Conservation (phyloP, 2,329 filamentous ascomycete species). For the Byssothecium circinans region DNA sequence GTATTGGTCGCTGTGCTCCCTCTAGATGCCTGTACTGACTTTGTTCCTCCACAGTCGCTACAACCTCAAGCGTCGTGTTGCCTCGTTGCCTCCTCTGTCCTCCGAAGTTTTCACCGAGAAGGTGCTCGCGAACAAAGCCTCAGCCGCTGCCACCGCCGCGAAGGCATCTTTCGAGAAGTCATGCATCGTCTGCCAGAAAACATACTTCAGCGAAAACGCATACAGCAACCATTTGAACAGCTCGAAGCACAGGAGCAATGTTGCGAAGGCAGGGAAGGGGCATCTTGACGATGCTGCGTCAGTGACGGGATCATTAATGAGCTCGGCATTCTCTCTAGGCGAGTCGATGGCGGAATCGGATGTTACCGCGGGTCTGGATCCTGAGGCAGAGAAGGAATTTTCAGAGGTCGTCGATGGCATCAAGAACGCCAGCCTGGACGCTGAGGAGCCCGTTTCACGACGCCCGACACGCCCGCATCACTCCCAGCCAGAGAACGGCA, state of each 20-base stretch:
- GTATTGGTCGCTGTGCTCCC: no score
- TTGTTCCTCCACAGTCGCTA: slow-evolving; percentile 66
- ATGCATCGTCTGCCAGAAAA: slow-evolving; percentile 83
- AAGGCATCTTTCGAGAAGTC: slow-evolving; percentile 85
- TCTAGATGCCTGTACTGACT: slow-evolving; percentile 5
- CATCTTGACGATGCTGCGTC: slow-evolving; percentile 67
- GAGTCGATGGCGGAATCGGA: slow-evolving; percentile 66
- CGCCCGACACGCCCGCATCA: slow-evolving; percentile 48
- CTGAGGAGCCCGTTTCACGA: slow-evolving; percentile 47
- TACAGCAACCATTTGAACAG: slow-evolving; percentile 90
- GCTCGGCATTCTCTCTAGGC: slow-evolving; percentile 87
- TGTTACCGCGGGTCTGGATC: slow-evolving; percentile 57
- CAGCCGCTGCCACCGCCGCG: slow-evolving; percentile 79
- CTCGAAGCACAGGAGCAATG: slow-evolving; percentile 79
- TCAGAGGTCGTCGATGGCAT: slow-evolving; percentile 76
- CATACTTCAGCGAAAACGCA: slow-evolving; percentile 95
- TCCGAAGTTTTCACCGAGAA: slow-evolving; percentile 95
- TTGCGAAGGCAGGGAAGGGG: slow-evolving; percentile 50
- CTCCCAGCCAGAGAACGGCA: slow-evolving; percentile 41
- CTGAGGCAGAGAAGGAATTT: slow-evolving; percentile 73
- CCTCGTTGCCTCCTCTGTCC: slow-evolving; percentile 84
- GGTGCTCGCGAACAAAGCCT: slow-evolving; percentile 86
- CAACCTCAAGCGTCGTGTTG: slow-evolving; percentile 93
- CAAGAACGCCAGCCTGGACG: slow-evolving; percentile 62
- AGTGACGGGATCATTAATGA: slow-evolving; percentile 68